Conservation (phyloP, 306 rosid species). For the Prunus padus region DNA sequence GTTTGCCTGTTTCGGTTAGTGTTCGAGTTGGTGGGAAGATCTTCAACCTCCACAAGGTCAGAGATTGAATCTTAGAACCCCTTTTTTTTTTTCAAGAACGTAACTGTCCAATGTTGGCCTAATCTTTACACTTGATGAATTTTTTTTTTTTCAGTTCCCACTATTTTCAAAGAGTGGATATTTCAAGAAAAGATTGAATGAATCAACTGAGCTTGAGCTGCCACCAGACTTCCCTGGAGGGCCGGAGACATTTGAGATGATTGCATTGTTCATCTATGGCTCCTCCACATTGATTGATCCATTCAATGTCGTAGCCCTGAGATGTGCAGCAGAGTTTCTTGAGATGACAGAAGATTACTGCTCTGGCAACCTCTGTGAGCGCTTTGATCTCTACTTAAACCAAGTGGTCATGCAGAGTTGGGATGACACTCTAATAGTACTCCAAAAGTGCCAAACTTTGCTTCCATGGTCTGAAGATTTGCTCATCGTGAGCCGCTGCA, state of each 20-base stretch:
- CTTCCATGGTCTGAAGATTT: slow-evolving; percentile 86
- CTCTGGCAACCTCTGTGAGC: slow-evolving; percentile 64
- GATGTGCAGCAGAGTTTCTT: slow-evolving; percentile 86
- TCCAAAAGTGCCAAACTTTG: slow-evolving; percentile 66
- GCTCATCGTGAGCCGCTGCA: slow-evolving; percentile 75
- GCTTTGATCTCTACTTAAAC: slow-evolving; percentile 74
- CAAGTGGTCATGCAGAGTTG: slow-evolving; percentile 86
- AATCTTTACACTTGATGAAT: no score
- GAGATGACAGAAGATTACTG: slow-evolving; percentile 75
- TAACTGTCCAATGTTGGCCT: background rate
- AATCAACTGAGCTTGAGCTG: slow-evolving; percentile 60
- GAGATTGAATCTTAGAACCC: background rate
- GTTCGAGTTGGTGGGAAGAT: slow-evolving; percentile 58
- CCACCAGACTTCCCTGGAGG: slow-evolving; percentile 84
- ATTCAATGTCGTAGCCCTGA: slow-evolving; percentile 66
- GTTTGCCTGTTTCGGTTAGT: slow-evolving; percentile 67
- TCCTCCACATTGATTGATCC: slow-evolving; percentile 75
- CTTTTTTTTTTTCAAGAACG: no score
- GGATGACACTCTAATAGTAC: slow-evolving; percentile 85
- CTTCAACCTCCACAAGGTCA: slow-evolving; percentile 75
- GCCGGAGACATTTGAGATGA: slow-evolving; percentile 75
- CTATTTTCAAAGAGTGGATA: slow-evolving; percentile 78
- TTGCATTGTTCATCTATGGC: slow-evolving; percentile 70
- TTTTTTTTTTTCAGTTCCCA: slow-evolving; percentile 53
- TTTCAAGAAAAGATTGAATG: slow-evolving; percentile 55